Evolutionary conservation across 495 filamentous ascomycete species (phyloP).

Genomic region (Lophium mytilinum): DNA sequence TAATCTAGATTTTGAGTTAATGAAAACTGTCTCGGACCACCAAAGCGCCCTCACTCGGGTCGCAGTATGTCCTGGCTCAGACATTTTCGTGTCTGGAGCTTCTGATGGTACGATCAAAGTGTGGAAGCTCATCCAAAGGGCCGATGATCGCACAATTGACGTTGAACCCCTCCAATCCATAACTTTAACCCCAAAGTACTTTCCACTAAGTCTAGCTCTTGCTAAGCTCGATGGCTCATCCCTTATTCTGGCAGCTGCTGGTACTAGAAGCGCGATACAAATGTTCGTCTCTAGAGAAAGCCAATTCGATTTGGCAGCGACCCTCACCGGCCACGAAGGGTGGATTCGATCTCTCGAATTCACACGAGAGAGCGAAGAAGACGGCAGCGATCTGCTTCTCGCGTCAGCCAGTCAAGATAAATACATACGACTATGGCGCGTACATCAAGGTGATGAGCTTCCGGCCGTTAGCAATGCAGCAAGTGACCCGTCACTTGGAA

Average conservation of each 20-base stretch:
- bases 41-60: conserved; percentile 72
- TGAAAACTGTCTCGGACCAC: conserved; percentile 53
- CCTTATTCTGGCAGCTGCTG: conserved; percentile 68
- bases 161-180: conserved; percentile 60
- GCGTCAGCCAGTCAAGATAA: conserved; percentile 96
- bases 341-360: conserved; percentile 88
- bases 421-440: conserved; percentile 88
- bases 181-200: conserved; percentile 62
- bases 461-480: conserved; percentile 35
- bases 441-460: conserved; percentile 61
- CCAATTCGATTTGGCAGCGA: conserved; percentile 65
- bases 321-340: conserved; percentile 82
- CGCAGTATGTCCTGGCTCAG: conserved; percentile 43
- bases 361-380: conserved; percentile 48
- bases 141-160: conserved; percentile 28
- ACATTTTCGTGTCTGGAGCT: conserved; percentile 61
- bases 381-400: conserved; percentile 62
- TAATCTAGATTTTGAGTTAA: conserved; percentile 34
- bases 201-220: conserved; percentile 70
- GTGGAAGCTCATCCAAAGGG: conserved; percentile 51
- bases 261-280: conserved; percentile 70
- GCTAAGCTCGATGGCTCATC: conserved; percentile 45
- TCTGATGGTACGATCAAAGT: conserved; percentile 79
- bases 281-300: conserved; percentile 55
- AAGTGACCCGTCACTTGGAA: conserved; percentile 49